Conservation (phyloP, 345 rosid genomes). For the Populus tremula region DNA sequence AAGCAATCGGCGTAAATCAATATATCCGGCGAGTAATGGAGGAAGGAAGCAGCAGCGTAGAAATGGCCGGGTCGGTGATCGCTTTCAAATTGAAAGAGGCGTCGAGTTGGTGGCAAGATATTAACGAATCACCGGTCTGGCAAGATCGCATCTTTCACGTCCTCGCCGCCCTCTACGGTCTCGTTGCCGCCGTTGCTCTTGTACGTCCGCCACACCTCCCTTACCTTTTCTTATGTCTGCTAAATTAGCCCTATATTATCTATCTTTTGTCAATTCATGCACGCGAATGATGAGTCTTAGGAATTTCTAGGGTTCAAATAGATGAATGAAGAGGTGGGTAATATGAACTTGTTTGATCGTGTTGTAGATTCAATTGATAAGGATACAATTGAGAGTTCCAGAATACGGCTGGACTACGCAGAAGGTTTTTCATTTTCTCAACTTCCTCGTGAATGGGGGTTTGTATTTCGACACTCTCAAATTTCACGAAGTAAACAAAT, state of each 20-base stretch:
- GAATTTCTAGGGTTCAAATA: slow-evolving; percentile 10
- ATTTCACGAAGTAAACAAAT: background rate
- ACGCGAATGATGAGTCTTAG: background rate
- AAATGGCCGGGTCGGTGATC: slow-evolving; percentile 30
- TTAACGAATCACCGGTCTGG: slow-evolving; percentile 66
- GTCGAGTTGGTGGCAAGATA: slow-evolving; percentile 66
- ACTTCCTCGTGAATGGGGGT: slow-evolving; percentile 91
- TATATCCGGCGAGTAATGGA: background rate
- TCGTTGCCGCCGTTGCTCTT: slow-evolving; percentile 70
- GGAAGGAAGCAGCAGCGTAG: slow-evolving; percentile 30
- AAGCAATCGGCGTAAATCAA: background rate
- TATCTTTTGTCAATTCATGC: background rate
- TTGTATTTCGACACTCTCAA: slow-evolving; percentile 19
- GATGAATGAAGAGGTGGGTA: background rate
- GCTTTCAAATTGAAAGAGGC: slow-evolving; percentile 50
- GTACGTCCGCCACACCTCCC: slow-evolving; percentile 25
- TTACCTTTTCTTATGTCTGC: background rate
- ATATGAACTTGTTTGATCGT: background rate
- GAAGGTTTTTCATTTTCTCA: slow-evolving; percentile 90
- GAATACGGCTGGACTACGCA: slow-evolving; percentile 98
- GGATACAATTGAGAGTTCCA: slow-evolving; percentile 86
- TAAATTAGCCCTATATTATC: background rate
- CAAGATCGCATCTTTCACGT: slow-evolving; percentile 78
- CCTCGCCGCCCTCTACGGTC: slow-evolving; percentile 63
- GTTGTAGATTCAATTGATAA: slow-evolving; percentile 68